These are phyloP conservation scores for Phytophthora chlamydospora DNA, from an alignment of 352 stramenopile genomes.

Conservation along the genomic window DNA sequence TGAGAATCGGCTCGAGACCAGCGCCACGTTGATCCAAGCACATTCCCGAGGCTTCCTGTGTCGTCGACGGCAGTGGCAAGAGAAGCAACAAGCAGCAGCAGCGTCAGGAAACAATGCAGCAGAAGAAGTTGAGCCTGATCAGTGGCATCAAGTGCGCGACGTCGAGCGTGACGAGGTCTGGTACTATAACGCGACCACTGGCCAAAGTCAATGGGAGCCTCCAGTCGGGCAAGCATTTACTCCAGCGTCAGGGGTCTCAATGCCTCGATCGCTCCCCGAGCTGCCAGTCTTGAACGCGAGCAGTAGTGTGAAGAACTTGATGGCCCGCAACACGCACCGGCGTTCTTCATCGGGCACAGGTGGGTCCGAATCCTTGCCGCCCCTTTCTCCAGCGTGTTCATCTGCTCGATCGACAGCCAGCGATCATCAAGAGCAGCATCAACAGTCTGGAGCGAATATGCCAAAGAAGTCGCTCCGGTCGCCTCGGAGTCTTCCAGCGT, in stretches of 20 bases:
- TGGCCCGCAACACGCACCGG: conserved; percentile 15
- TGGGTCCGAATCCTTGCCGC: conserved; percentile 17
- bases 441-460: conserved; percentile 5
- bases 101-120: neutral
- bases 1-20: conserved; percentile 55
- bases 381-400: conserved; percentile 45
- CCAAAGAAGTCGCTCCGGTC: conserved; percentile 12
- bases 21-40: conserved; percentile 72
- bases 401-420: conserved; percentile 39
- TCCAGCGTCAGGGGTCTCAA: neutral
- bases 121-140: conserved; percentile 12
- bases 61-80: conserved; percentile 36
- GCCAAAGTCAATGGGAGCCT: conserved; percentile 78
- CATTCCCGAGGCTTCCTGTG: conserved; percentile 59
- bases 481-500: conserved; percentile 31
- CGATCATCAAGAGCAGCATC: conserved; percentile 32
- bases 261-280: conserved; percentile 24
- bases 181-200: conserved; percentile 82
- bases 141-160: conserved; percentile 82
- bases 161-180: conserved; percentile 70
- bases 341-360: conserved; percentile 12
- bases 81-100: conserved; percentile 17
- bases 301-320: neutral
- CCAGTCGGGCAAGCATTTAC: conserved; percentile 29
- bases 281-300: conserved; percentile 30